Conservation (phyloP, 805 yeast species). For the Wickerhamiella shivajii region DNA sequence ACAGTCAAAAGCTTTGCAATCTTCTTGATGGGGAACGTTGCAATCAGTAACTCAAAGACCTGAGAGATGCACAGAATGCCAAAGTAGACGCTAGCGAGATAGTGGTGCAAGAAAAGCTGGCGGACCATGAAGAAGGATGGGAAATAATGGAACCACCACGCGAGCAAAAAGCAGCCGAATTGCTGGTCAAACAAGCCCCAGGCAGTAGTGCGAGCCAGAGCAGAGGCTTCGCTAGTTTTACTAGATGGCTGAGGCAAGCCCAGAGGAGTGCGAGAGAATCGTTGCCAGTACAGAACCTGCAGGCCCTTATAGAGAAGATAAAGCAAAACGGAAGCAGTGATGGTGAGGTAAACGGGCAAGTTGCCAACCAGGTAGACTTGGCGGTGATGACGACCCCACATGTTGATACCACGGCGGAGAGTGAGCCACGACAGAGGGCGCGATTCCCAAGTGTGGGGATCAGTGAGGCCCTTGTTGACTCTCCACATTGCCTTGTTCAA, state of each 20-base stretch:
- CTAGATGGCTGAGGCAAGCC: slow-evolving; percentile 6
- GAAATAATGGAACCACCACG: slow-evolving; percentile 42
- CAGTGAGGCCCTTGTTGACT: slow-evolving; percentile 33
- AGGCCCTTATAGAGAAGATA: slow-evolving; percentile 20
- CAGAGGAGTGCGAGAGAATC: slow-evolving; percentile 10
- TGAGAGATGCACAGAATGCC: slow-evolving; percentile 69
- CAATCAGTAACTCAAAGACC: slow-evolving; percentile 25
- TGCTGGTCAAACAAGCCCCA: slow-evolving; percentile 23
- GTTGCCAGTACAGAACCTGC: slow-evolving; percentile 28
- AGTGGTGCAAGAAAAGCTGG: slow-evolving; percentile 87
- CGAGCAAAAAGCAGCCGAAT: slow-evolving; percentile 34
- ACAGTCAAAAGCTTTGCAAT: slow-evolving; percentile 29
- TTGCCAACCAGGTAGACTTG: slow-evolving; percentile 54
- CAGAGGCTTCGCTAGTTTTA: background rate
- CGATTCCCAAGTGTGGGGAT: slow-evolving; percentile 36
- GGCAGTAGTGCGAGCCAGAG: slow-evolving; percentile 8
- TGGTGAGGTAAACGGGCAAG: slow-evolving; percentile 38
- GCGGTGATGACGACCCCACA: slow-evolving; percentile 33
- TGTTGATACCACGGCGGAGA: slow-evolving; percentile 41
- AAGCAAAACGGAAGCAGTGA: slow-evolving; percentile 23
- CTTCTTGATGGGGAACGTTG: slow-evolving; percentile 11
- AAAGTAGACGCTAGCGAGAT: slow-evolving; percentile 83
- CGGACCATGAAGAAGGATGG: slow-evolving; percentile 75
- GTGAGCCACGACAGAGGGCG: slow-evolving; percentile 54
- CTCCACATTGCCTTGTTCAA: slow-evolving; percentile 43